Evolutionary conservation across 2,329 filamentous ascomycete genomes (phyloP), one percentile per base, ranked within the genome.

Genomic region (Pseudofabraea citricarpa): DNA sequence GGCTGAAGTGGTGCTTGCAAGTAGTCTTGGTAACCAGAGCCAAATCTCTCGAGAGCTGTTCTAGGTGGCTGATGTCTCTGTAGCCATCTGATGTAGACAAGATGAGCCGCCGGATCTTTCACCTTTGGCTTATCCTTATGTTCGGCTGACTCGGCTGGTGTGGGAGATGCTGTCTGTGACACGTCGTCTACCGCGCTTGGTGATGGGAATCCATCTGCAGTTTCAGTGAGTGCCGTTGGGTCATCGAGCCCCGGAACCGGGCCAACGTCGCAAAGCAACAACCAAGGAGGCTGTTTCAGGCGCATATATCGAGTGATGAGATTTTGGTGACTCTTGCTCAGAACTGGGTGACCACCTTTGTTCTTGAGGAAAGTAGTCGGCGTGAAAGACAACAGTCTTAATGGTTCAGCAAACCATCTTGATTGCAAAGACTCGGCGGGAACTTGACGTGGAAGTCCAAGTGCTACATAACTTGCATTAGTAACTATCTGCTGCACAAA

Each of bases 1-100:
- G 93, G 93, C 63, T 98, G 94, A 31, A 98, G 72, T 2, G 93
- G 93, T 2, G 90, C 90, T 64, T 98, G 93, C 9, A 98, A 74
- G 74, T 93, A 98, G 64, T 98, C 93, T 59, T 98, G 94, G 55
- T 87, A 88, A 2, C 83, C 83, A 16, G 79, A 81, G 77, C 81
- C 81, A 54, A 87, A 87, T 23, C 73, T 71, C 59, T 87, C 83
- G 41, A 87, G 73, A 4, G 72, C 66, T 16, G 74, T 75, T 32
- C 74, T 71, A 2, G 82, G 72, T 7, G 84, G 82, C 59, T 97
- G 91, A 46, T 87, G 86, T 37, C 81, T 76, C 63, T 97, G 90
- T 1, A 98, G 70, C 65, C 93, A 85, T 51, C 85, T 79, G 46
- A 98, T 71, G 59, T 98, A 98, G 4, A 81, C 81, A 21, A 95